Base-by-base conservation (phyloP, 371 early-diverging fungal species). In the Nematocida ironsii region DNA sequence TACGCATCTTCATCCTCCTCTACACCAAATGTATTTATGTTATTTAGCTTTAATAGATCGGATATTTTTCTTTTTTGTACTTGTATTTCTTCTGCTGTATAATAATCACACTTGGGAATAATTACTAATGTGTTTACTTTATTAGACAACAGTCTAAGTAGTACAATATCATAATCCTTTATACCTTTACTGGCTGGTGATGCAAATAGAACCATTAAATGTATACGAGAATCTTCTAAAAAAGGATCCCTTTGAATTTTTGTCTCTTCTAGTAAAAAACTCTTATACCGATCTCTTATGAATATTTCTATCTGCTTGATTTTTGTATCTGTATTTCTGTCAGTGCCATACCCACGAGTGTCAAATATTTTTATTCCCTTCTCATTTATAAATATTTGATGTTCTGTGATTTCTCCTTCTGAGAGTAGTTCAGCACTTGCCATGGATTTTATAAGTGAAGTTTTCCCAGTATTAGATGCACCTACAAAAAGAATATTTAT, bases 91-190 rank as follows among this genome's bases (percentile, higher is more conserved):
- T 66, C 64, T 7, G 54, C 20, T 7, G 71, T 84, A 45, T 84
- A 54, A 23, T 84, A 85, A 82, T 88, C 88, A 3, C 84, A 72
- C 67, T 88, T 88, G 13, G 84, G 82, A 67, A 88, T 83, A 25
- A 88, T 83, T n/a, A 84, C 82, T 42, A 88, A 80, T 16, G 84
- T 80, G 73, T 88, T 88, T 2, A 85, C 86, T 23, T 83, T 56
- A 7, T 64, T 56, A 27, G 76, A 23, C 13, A 85, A 64, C 42
- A 72, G 83, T 55, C 76, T 71, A 11, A 88, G 82, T 69, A 88
- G 85, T 45, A 23, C 47, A n/a, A 86, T 64, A 67, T 88, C 88
- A 45, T 69, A 72, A 33, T 83, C 66, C 64, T 83, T 88, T 6
- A 88, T 73, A 13, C 86, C 86, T 39, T 68, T 48, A 16, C 60